Percentiles rank a stretch among this genome's conserved stretches.
These are phyloP conservation scores for Fusarium oxysporum DNA, from an alignment of 2,329 filamentous ascomycete genomes.

Conservation along the genomic window DNA sequence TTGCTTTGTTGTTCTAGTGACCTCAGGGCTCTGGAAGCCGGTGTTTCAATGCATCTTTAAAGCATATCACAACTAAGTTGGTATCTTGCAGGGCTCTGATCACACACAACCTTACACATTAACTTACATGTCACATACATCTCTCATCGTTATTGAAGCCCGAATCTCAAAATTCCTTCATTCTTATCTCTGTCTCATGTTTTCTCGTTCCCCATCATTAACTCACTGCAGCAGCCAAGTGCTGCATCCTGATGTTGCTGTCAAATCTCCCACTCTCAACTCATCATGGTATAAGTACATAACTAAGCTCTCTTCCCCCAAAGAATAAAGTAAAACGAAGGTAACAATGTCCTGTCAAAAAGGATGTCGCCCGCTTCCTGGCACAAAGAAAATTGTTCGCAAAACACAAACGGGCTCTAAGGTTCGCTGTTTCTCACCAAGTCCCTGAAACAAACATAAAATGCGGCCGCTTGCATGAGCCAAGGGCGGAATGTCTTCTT, in stretches of 20 bases:
- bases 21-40: neutral
- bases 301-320: constrained; percentile 19
- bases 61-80: neutral
- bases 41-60: neutral
- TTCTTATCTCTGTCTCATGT: constrained; percentile 27
- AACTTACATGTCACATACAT: neutral
- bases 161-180: constrained; percentile 7
- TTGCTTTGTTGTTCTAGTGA: neutral
- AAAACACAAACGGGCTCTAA: constrained; percentile 36
- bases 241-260: constrained; percentile 4
- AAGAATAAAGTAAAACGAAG: constrained; percentile 18
- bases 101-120: neutral
- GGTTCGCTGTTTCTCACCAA: constrained; percentile 25
- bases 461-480: constrained; percentile 32
- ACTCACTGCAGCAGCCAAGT: constrained; percentile 11
- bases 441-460: constrained; percentile 32
- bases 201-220: constrained; percentile 35
- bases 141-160: neutral
- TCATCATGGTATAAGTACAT: constrained; percentile 38
- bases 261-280: constrained; percentile 3
- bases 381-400: constrained; percentile 26
- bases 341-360: constrained; percentile 16
- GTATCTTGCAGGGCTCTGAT: neutral
- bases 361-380: constrained; percentile 25
- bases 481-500: constrained; percentile 30